These are phyloP conservation scores for Phytopythium chamaehyphon DNA, from an alignment of 352 stramenopile genomes.

Conservation along the genomic window DNA sequence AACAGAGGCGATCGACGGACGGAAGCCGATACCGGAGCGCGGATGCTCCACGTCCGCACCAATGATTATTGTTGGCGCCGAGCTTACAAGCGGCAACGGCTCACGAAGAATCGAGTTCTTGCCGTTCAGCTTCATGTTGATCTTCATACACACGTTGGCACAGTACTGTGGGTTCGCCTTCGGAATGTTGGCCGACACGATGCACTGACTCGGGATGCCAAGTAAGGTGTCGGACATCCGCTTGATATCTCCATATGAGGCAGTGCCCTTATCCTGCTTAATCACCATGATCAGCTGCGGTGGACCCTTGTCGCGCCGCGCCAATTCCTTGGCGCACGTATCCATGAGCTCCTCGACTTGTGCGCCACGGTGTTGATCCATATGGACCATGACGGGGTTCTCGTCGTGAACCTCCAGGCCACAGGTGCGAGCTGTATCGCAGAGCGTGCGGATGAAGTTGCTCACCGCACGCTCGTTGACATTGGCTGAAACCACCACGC, in stretches of 20 bases:
- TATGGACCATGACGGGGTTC: slow-evolving; percentile 37
- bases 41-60: slow-evolving; percentile 75
- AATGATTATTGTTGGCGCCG: slow-evolving; percentile 68
- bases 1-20: slow-evolving; percentile 74
- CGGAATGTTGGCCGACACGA: slow-evolving; percentile 43
- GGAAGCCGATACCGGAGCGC: slow-evolving; percentile 42
- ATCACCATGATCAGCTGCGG: slow-evolving; percentile 62
- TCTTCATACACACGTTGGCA: slow-evolving; percentile 64
- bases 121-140: slow-evolving; percentile 76
- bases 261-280: slow-evolving; percentile 37
- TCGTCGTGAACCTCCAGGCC: slow-evolving; percentile 36
- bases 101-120: slow-evolving; percentile 56
- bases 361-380: slow-evolving; percentile 23
- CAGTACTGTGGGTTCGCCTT: slow-evolving; percentile 51
- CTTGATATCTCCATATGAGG: slow-evolving; percentile 69
- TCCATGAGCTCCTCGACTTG: slow-evolving; percentile 62
- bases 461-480: slow-evolving; percentile 28
- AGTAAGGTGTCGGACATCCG: slow-evolving; percentile 61
- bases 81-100: slow-evolving; percentile 38
- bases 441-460: slow-evolving; percentile 41
- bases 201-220: slow-evolving; percentile 68
- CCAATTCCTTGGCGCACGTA: slow-evolving; percentile 43
- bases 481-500: slow-evolving; percentile 44
- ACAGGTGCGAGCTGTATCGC: slow-evolving; percentile 26
- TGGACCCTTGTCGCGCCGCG: slow-evolving; percentile 22